A percentile compares a stretch with the other conserved stretches of the same genome.
Evolutionary conservation across 805 yeast genomes (phyloP).

Genomic region (Candida odintsovae): DNA sequence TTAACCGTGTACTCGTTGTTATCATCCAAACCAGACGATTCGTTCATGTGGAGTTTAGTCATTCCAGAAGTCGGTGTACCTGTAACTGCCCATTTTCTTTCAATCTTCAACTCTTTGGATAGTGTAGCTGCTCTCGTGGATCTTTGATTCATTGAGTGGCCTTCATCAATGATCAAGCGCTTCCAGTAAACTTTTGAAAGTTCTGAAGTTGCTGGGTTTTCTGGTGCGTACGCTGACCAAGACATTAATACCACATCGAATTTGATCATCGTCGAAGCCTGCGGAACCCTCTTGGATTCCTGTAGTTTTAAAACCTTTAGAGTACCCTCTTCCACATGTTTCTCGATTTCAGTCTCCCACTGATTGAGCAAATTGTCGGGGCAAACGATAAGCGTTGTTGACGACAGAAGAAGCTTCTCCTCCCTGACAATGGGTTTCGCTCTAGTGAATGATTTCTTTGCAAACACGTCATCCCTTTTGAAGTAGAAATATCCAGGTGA

Average conservation of each 20-base stretch:
- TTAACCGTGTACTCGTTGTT: constrained; percentile 38
- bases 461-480: constrained; percentile 11
- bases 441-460: constrained; percentile 5
- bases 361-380: constrained; percentile 66
- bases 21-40: constrained; percentile 5
- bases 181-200: constrained; percentile 54
- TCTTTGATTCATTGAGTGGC: constrained; percentile 56
- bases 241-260: constrained; percentile 52
- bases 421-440: constrained; percentile 12
- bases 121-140: constrained; percentile 43
- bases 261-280: constrained; percentile 30
- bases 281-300: constrained; percentile 20
- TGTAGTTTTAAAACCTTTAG: constrained; percentile 32
- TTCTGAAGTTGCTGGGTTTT: constrained; percentile 28
- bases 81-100: constrained; percentile 67
- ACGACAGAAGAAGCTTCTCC: constrained; percentile 37
- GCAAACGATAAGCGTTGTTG: constrained; percentile 52
- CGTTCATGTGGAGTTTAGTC: constrained; percentile 45
- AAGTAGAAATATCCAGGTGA: constrained; percentile 43
- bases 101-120: constrained; percentile 45
- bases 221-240: constrained; percentile 38
- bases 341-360: constrained; percentile 54
- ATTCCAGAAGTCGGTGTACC: constrained; percentile 75
- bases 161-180: constrained; percentile 68
- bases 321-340: constrained; percentile 40